These are phyloP conservation scores for Elsinoe ampelina DNA, from an alignment of 2,329 filamentous ascomycete genomes.

Conservation along the genomic window DNA sequence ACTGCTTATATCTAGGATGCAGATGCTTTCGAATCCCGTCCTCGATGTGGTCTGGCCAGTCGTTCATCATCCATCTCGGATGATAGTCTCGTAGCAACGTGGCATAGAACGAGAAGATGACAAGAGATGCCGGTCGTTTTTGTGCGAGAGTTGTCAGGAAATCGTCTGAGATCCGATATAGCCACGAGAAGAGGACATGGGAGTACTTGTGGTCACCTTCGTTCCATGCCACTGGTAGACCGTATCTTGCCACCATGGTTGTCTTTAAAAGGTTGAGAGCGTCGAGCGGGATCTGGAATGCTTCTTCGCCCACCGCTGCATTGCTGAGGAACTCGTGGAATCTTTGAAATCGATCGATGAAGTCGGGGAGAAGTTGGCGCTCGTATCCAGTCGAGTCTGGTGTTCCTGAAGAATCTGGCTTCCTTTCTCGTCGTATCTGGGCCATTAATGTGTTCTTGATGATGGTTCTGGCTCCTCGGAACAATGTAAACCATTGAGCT, in stretches of 20 bases:
- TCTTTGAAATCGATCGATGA: neutral
- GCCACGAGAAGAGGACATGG: neutral
- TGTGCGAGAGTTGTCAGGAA: neutral
- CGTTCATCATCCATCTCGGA: neutral
- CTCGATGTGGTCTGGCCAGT: neutral
- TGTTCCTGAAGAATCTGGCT: neutral
- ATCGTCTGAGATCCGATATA: neutral
- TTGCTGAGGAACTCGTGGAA: neutral
- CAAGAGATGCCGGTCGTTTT: neutral
- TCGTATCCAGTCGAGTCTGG: neutral
- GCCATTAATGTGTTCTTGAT: neutral
- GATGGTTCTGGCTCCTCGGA: neutral
- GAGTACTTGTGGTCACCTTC: neutral
- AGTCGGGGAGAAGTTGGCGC: neutral
- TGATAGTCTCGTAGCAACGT: neutral
- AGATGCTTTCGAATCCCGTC: neutral
- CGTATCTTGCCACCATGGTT: neutral
- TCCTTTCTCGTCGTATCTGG: neutral
- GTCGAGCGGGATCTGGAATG: neutral
- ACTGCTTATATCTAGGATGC: neutral
- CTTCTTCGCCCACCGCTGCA: neutral
- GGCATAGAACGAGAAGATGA: neutral
- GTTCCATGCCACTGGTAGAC: neutral
- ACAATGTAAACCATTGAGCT: neutral
- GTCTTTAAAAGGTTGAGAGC: neutral